Base-by-base conservation (phyloP, 2,329 filamentous ascomycete genomes). In the Ophiostoma sp. region DNA sequence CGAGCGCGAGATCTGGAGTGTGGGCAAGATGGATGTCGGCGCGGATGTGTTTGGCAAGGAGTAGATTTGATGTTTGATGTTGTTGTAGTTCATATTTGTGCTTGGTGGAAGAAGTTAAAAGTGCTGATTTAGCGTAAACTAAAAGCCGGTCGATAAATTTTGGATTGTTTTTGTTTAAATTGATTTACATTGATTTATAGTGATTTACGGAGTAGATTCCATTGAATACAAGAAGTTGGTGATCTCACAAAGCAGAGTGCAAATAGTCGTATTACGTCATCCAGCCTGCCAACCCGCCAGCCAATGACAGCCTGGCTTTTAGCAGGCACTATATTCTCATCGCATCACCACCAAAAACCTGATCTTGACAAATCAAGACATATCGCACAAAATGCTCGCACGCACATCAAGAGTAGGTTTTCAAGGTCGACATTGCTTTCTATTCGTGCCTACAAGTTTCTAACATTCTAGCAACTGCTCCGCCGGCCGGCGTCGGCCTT, bases 1-100 rank as follows among this genome's bases (percentile, higher is more conserved):
- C 80, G 93, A 97, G 83, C 90, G 88, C 79, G 95, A 99, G 82
- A 89, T 99, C 73, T 96, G 93, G 94, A 95, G 92, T 78, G 90
- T 99, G 67, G 95, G 95, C 6, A 94, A 90, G 80, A 89, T 97
- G 67, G 94, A 98, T 78, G 81, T 94, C 15, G 82, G 81, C 66
- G 90, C 86, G 10, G 91, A 92, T 71, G 78, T 82, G 7, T 85
- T 85, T 77, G 78, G 79, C 65, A 81, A 81, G 72, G 77, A 80
- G 65, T 65, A 39, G n/a, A 57, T 57, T 23, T 27, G 52, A 27
- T 57, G 27, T 31, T 31, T 31, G 27, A 31, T 31, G 27, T 31
- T 31, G 27, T 31, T 31, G 27, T 31, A 31, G 27, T 31, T 1
- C 27, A 31, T 31, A 48, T 57, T 57, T 33, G 41, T 20, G 20